Base-by-base conservation (phyloP, 352 stramenopile genomes). In the Globisporangium cystogenes region DNA sequence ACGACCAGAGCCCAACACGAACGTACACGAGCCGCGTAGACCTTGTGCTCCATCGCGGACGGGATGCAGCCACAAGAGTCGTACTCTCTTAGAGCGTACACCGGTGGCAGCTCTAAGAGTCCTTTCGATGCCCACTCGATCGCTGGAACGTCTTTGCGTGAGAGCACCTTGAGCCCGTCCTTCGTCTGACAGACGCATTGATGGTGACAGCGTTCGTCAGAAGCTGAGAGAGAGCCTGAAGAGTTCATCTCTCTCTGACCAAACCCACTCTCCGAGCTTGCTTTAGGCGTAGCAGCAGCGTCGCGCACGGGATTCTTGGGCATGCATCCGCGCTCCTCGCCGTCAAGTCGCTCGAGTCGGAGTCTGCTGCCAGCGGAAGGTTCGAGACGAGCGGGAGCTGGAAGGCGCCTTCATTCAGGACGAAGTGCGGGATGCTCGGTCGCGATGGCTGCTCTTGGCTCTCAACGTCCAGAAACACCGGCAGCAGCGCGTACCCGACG, bases 361-460 rank as follows among this genome's bases (percentile, higher is more conserved):
- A 59, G 15, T 55, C 16, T 62, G 74, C 65, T 6, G 62, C 64
- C 37, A 86, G 37, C 23, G 57, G 59, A 4, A 79, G 54, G 11
- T 71, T 77, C 12, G 72, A 59, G 57, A 82, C 72, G 3, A 97
- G 23, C 11, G 86, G 82, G 8, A 96, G 47, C 65, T 97, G 87
- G 53, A 93, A 93, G 2, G 58, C 65, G 8, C 87, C 82, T 47
- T 72, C 62, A 39, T 92, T 91, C 2, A 96, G 53, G 0, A 60
- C 52, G 45, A 85, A 89, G 16, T 82, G 78, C 33, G 65, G 53
- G 20, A 72, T 54, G 35, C 65, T 86, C 2, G 82, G 52, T 21
- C 76, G 79, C 8, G 53, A 58, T 1, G 82, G 70, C 51, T 90
- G 76, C 11, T 73, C 59, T 27, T 64, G 52, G 16, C 67, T 85